A percentile compares a stretch with the other conserved stretches of the same genome.
phyloP scores from a whole-genome alignment of 108 stramenopile genomes.

The Craspedostauros australis region DNA sequence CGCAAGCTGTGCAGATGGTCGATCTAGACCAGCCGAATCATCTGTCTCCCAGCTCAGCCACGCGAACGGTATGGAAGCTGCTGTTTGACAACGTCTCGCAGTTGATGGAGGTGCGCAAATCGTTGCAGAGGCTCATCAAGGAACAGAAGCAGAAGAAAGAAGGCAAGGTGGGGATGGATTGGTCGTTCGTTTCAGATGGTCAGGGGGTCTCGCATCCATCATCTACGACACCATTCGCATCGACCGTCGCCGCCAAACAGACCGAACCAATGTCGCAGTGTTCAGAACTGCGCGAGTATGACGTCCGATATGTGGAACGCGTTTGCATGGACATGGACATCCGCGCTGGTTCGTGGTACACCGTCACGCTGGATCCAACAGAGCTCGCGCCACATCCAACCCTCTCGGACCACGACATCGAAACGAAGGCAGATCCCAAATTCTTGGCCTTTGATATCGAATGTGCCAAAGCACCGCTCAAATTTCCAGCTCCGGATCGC shows the following conservation, averaged over 20 bases:
- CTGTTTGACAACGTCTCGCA: constrained; percentile 79
- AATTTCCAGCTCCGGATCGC: constrained; percentile 93
- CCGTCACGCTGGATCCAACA: constrained; percentile 60
- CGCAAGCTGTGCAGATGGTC: constrained; percentile 58
- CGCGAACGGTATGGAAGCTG: constrained; percentile 56
- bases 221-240: too few relatives aligned
- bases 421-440: constrained; percentile 89
- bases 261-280: constrained; percentile 68
- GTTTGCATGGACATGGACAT: constrained; percentile 88
- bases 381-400: constrained; percentile 29
- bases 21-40: constrained; percentile 78
- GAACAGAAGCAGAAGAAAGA: constrained; percentile 25
- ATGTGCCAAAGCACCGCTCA: constrained; percentile 97
- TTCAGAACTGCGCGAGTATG: constrained; percentile 97
- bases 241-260: background rate
- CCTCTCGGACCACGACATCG: constrained; percentile 72
- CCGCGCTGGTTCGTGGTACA: constrained; percentile 96
- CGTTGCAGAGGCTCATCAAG: constrained; percentile 40
- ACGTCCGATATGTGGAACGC: constrained; percentile 93
- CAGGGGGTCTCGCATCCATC: too few relatives aligned
- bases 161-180: constrained; percentile 13
- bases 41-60: constrained; percentile 33
- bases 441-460: constrained; percentile 98
- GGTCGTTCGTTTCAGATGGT: too few relatives aligned
- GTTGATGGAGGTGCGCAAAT: constrained; percentile 58